Conservation (phyloP, 768 basidiomycete species). For the Melanogaster broomeanus region DNA sequence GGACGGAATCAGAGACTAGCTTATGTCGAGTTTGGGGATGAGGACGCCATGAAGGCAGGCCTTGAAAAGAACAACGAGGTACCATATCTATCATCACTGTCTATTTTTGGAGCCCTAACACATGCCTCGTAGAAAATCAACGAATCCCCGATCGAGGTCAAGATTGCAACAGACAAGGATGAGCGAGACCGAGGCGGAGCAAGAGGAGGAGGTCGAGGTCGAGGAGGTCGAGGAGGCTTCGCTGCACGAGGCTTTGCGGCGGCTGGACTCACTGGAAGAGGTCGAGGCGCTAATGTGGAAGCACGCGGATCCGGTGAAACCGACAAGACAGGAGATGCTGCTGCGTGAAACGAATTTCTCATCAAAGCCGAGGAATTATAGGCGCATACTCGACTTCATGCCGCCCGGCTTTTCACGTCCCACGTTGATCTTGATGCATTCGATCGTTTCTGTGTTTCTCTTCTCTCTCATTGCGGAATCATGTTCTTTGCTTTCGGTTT, state of each 20-base stretch:
- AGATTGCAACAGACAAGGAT: slow-evolving; percentile 65
- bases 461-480: slow-evolving; percentile 22
- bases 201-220: slow-evolving; percentile 57
- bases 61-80: slow-evolving; percentile 77
- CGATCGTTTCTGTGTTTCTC: slow-evolving; percentile 10
- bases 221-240: slow-evolving; percentile 48
- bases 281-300: slow-evolving; percentile 32
- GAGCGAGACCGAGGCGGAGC: slow-evolving; percentile 37
- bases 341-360: slow-evolving; percentile 20
- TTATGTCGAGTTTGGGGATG: slow-evolving; percentile 90
- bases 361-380: slow-evolving; percentile 17
- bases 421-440: slow-evolving; percentile 8
- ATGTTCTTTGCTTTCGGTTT: slow-evolving; percentile 19
- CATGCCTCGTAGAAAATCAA: slow-evolving; percentile 59
- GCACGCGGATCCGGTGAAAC: slow-evolving; percentile 30
- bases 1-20: slow-evolving; percentile 62
- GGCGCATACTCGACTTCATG: slow-evolving; percentile 16
- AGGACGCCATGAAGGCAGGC: slow-evolving; percentile 80
- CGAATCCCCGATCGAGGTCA: slow-evolving; percentile 64
- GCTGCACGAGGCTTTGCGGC: slow-evolving; percentile 68
- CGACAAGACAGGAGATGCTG: slow-evolving; percentile 23
- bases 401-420: slow-evolving; percentile 21
- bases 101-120: slow-evolving; percentile 6
- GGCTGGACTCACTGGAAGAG: slow-evolving; percentile 57
- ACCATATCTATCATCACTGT: slow-evolving; percentile 15